A percentile compares a stretch with the other conserved stretches of the same genome.
Conservation (phyloP, 2,329 filamentous ascomycete genomes). For the Fusarium palustre region DNA sequence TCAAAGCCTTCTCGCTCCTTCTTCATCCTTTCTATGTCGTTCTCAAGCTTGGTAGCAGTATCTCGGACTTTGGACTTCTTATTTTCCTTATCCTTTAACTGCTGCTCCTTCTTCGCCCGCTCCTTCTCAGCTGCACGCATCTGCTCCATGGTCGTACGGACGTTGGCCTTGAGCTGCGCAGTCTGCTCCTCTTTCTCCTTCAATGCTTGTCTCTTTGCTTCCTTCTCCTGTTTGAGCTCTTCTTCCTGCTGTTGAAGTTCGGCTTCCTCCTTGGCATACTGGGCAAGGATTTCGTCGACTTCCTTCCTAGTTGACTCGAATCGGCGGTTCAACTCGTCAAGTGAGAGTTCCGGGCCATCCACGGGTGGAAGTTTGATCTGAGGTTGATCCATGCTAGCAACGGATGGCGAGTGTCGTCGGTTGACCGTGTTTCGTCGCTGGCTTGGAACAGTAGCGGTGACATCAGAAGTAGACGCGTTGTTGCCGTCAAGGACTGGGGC, state of each 20-base stretch:
- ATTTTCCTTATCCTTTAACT: constrained; percentile 74
- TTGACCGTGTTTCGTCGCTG: constrained; percentile 69
- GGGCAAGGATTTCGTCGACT: constrained; percentile 79
- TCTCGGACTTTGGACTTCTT: constrained; percentile 78
- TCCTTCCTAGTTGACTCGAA: constrained; percentile 85
- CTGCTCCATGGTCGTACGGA: constrained; percentile 81
- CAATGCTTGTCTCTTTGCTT: constrained; percentile 79
- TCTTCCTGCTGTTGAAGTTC: constrained; percentile 75
- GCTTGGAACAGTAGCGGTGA: constrained; percentile 58
- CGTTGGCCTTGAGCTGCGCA: constrained; percentile 82
- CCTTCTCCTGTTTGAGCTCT: constrained; percentile 80
- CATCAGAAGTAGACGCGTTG: constrained; percentile 72
- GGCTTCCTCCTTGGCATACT: constrained; percentile 77
- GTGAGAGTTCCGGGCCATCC: constrained; percentile 71
- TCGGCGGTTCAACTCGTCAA: constrained; percentile 83
- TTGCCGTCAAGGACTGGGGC: constrained; percentile 71
- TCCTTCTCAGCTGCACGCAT: constrained; percentile 85
- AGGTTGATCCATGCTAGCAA: constrained; percentile 65
- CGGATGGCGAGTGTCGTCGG: constrained; percentile 80
- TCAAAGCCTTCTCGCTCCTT: constrained; percentile 66
- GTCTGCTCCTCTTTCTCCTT: constrained; percentile 94
- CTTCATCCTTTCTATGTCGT: constrained; percentile 70
- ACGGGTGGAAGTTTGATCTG: constrained; percentile 58
- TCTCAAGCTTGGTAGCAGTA: constrained; percentile 75
- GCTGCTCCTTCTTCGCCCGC: constrained; percentile 80